These are phyloP conservation scores for Fusarium keratoplasticum DNA, from an alignment of 2,329 filamentous ascomycete genomes.

Conservation along the genomic window DNA sequence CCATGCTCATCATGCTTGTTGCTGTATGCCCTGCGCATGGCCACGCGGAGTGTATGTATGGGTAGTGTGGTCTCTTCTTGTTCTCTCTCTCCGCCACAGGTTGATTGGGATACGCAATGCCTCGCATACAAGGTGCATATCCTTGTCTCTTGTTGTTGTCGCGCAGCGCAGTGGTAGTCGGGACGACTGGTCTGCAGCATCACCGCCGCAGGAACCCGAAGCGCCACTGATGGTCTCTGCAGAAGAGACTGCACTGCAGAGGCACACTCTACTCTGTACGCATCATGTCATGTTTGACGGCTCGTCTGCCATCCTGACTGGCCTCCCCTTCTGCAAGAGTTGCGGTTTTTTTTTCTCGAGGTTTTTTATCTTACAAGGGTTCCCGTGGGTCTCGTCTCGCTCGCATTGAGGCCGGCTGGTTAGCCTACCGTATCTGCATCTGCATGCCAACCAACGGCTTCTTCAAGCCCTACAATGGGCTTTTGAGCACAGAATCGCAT, in stretches of 20 bases:
- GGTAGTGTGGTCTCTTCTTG: neutral
- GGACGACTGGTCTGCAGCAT: slow-evolving; percentile 5
- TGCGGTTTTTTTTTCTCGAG: slow-evolving; percentile 8
- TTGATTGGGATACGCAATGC: slow-evolving; percentile 11
- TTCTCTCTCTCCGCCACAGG: slow-evolving; percentile 12
- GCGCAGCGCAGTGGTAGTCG: neutral
- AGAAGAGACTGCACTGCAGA: neutral
- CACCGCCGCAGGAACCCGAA: slow-evolving; percentile 37
- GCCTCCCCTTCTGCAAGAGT: slow-evolving; percentile 1
- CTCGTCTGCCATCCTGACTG: slow-evolving; percentile 15
- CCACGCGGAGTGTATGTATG: neutral
- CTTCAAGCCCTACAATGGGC: neutral
- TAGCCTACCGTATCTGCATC: neutral
- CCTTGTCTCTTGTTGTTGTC: slow-evolving; percentile 30
- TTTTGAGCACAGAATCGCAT: neutral
- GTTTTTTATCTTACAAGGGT: neutral
- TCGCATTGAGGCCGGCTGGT: neutral
- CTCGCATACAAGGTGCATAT: slow-evolving; percentile 13
- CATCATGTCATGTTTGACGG: slow-evolving; percentile 14
- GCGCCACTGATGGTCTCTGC: slow-evolving; percentile 21
- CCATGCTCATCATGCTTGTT: neutral
- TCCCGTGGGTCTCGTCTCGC: slow-evolving; percentile 1
- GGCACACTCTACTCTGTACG: neutral
- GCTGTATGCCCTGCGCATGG: neutral
- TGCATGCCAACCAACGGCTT: neutral